phyloP scores from a whole-genome alignment of 371 early-diverging fungal species.

The Mucor circinelloides region DNA sequence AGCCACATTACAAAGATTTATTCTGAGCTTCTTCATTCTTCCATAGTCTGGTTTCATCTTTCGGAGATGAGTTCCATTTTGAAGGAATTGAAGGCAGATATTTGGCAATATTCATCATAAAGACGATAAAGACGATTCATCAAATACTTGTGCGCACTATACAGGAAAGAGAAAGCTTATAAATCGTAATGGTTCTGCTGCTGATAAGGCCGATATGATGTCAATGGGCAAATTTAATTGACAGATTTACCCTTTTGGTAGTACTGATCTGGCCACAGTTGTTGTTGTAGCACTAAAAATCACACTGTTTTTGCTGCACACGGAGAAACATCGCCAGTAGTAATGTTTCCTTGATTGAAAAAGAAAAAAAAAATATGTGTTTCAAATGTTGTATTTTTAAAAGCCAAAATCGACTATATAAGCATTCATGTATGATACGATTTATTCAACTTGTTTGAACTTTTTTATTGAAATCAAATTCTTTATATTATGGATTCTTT shows the following conservation, averaged over 20 bases:
- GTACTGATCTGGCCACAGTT: not conserved
- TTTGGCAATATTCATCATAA: not conserved
- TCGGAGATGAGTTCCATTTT: not conserved
- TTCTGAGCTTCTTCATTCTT: not conserved
- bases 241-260: not conserved
- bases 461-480: not conserved
- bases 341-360: not conserved
- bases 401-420: not conserved
- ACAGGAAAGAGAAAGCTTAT: not conserved
- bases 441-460: not conserved
- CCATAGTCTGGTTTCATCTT: not conserved
- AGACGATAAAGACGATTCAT: not conserved
- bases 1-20: not conserved
- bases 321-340: constrained; percentile 13
- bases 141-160: not conserved
- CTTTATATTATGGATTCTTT: constrained; percentile 7
- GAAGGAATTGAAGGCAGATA: not conserved
- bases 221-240: not conserved
- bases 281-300: not conserved
- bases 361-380: not conserved
- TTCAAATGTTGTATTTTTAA: not conserved
- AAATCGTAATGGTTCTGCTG: not conserved
- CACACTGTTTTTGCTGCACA: not conserved
- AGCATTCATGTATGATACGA: not conserved
- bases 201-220: not conserved